Base-by-base conservation (phyloP, 176 grass and related monocot genomes). In the Bromus sterilis region DNA sequence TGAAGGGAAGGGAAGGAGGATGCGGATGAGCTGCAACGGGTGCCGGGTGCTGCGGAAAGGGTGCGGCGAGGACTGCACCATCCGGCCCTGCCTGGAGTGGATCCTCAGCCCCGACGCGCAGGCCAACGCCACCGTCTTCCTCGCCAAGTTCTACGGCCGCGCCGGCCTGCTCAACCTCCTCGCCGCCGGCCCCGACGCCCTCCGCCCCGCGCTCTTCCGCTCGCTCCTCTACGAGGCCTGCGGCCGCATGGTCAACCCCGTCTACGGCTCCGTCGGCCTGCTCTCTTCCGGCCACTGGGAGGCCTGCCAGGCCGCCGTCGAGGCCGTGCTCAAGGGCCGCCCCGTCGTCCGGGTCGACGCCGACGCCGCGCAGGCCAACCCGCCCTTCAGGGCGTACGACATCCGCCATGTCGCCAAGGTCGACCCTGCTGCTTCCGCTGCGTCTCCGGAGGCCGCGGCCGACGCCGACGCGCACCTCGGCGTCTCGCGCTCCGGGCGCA, bases 131-230 rank as follows among this genome's bases (percentile, higher is more conserved):
- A 89, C 91, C 59, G 87, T 93, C 40, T 93, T 93, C 87, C 91
- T 93, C 11, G 91, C 91, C 77, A 93, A 93, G 91, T 93, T 93
- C 84, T 93, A 93, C 84, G 91, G 91, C 84, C 91, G 91, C 32
- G 91, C 87, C 37, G 91, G 87, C 3, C 91, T 93, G 37, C 78
- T 93, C 49, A 93, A 93, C 81, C 91, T 93, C 20, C 85, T 93
- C 66, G 79, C 85, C 58, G 87, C 81, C 6, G 80, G 71, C 41
- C 69, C 42, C 23, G 79, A 86, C 64, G 16, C 20, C 80, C 87
- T 93, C 77, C 84, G 87, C 48, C 87, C 87, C 0, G 66, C 80
- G 16, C 66, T 83, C 48, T 88, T 88, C 86, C 80, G 86, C 80
- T 88, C 86, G 18, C 74, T 88, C 2, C 86, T 88, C 26, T 88